Evolutionary conservation across 2,329 filamentous ascomycete species (phyloP).

Genomic region (Hirsutella minnesotensis): DNA sequence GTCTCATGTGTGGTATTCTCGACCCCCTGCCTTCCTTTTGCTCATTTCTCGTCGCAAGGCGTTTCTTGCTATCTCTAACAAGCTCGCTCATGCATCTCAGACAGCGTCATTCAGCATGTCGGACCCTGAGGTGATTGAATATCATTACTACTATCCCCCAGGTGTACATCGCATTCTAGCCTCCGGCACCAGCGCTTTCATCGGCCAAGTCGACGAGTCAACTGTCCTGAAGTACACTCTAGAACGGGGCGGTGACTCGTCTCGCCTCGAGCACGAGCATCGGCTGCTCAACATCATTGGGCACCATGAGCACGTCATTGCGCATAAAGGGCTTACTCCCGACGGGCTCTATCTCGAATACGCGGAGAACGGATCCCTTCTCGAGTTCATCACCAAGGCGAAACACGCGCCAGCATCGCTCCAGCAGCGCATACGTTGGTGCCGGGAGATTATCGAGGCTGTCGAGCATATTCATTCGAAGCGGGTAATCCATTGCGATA

Average conservation of each 20-base stretch:
- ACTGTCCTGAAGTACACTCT: conserved; percentile 12
- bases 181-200: conserved; percentile 6
- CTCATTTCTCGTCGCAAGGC: too few relatives aligned
- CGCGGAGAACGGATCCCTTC: conserved; percentile 8
- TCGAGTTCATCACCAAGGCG: conserved; percentile 1
- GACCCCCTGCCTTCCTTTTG: too few relatives aligned
- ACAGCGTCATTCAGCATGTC: neutral
- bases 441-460: conserved; percentile 1
- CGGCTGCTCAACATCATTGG: conserved; percentile 7
- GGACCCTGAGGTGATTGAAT: conserved; percentile 1
- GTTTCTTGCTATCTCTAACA: too few relatives aligned
- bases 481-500: conserved; percentile 8
- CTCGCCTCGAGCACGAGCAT: conserved; percentile 6
- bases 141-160: conserved; percentile 3
- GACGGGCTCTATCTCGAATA: conserved; percentile 8
- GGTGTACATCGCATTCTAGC: conserved; percentile 4
- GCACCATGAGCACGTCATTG: conserved; percentile 6
- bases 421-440: conserved; percentile 3
- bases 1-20: too few relatives aligned
- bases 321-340: conserved; percentile 4
- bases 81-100: too few relatives aligned
- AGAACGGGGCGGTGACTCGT: conserved; percentile 5
- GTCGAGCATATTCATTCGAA: conserved; percentile 3
- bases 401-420: neutral
- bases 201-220: conserved; percentile 10